Conservation (phyloP, 371 early-diverging fungal species). For the Mortierella polycephala region DNA sequence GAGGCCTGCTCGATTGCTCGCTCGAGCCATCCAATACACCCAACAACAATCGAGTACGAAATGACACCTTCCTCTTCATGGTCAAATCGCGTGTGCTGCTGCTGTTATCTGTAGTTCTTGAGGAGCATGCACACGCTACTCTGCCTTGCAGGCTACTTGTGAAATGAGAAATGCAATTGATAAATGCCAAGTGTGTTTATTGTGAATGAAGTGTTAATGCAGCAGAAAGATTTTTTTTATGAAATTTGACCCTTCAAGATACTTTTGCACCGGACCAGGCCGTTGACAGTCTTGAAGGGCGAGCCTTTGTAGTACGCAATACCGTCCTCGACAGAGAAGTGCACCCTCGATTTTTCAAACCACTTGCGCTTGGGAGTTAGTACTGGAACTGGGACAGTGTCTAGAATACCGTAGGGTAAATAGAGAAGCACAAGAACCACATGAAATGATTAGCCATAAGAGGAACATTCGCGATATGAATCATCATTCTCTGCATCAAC, state of each 20-base stretch:
- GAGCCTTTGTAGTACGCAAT: constrained; percentile 64
- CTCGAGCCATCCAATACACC: too few relatives aligned
- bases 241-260: constrained; percentile 60
- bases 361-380: constrained; percentile 69
- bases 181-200: too few relatives aligned
- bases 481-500: background rate
- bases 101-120: too few relatives aligned
- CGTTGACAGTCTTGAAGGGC: constrained; percentile 59
- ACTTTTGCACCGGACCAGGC: constrained; percentile 55
- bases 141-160: too few relatives aligned
- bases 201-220: too few relatives aligned
- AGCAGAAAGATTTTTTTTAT: constrained; percentile 6
- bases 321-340: constrained; percentile 58
- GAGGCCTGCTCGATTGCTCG: too few relatives aligned
- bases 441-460: background rate
- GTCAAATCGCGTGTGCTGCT: too few relatives aligned
- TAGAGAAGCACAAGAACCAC: background rate
- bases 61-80: too few relatives aligned
- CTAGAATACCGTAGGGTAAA: constrained; percentile 4
- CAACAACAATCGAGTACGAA: too few relatives aligned
- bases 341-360: constrained; percentile 59
- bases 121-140: too few relatives aligned
- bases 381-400: constrained; percentile 42
- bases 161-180: too few relatives aligned
- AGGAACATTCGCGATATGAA: background rate